A percentile compares a stretch with the other conserved stretches of the same genome.
phyloP scores from a whole-genome alignment of 2,329 filamentous ascomycete genomes.

The Alternaria sp. region DNA sequence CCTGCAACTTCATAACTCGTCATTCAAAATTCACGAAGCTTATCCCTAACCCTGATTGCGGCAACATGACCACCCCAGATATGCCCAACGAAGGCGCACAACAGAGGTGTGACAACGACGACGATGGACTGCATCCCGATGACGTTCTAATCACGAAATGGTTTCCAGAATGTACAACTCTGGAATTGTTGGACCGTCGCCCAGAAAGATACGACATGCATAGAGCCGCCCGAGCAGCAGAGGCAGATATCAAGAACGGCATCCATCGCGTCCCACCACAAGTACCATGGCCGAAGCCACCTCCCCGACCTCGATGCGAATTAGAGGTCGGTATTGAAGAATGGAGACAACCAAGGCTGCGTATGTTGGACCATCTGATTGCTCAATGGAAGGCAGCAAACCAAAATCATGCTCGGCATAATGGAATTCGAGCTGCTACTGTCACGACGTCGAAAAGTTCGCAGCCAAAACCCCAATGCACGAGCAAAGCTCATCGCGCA shows the following conservation, averaged over 20 bases:
- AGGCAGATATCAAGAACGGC: not conserved
- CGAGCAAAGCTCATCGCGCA: not conserved
- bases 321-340: not conserved
- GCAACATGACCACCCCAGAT: not conserved
- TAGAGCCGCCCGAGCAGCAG: not conserved
- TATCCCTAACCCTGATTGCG: fast-evolving
- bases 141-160: not conserved
- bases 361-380: not conserved
- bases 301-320: not conserved
- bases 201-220: too few species aligned
- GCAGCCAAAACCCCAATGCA: too few species aligned
- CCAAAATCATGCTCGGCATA: not conserved
- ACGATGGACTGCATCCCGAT: not conserved
- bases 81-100: not conserved
- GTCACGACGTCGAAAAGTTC: not conserved
- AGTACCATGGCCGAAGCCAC: not conserved
- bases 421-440: not conserved
- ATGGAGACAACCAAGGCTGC: not conserved
- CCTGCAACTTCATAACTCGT: not conserved
- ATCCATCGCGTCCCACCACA: not conserved
- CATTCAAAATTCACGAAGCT: not conserved
- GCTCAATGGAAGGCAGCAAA: not conserved
- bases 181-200: not conserved
- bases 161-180: not conserved
- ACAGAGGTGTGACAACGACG: not conserved